These are phyloP conservation scores for Allium fistulosum DNA, from an alignment of 106 monocot species.

Conservation along the genomic window DNA sequence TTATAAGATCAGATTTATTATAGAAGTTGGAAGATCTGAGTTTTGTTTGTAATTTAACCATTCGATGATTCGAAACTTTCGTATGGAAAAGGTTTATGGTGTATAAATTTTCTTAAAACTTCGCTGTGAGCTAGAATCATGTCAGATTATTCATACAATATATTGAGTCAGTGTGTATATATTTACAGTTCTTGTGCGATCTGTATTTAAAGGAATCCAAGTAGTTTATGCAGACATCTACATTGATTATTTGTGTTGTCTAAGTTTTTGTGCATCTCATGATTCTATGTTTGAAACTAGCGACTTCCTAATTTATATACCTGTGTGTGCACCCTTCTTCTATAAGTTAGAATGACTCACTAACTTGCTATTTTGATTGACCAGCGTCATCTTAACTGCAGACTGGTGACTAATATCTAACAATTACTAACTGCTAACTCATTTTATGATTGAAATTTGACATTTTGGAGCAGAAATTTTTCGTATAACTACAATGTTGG, in stretches of 20 bases:
- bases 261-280: background rate
- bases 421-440: slow-evolving; percentile 48
- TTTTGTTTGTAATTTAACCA: background rate
- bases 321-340: background rate
- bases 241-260: background rate
- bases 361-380: slow-evolving; percentile 6
- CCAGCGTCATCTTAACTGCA: slow-evolving; percentile 13
- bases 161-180: too few relatives aligned
- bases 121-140: too few relatives aligned
- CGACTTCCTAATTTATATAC: background rate
- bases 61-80: too few relatives aligned
- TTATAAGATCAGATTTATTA: background rate
- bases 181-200: too few relatives aligned
- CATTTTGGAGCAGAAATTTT: slow-evolving; percentile 73
- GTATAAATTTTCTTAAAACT: too few relatives aligned
- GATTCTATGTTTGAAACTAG: background rate
- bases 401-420: slow-evolving; percentile 35
- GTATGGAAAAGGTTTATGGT: too few relatives aligned
- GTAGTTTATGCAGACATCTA: background rate
- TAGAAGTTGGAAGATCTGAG: background rate
- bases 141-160: too few relatives aligned
- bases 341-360: background rate
- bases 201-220: too few relatives aligned
- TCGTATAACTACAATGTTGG: slow-evolving; percentile 73
- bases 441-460: slow-evolving; percentile 56